Evolutionary conservation across 2,329 filamentous ascomycete genomes (phyloP).

Genomic region (Talaromyces amestolkiae): DNA sequence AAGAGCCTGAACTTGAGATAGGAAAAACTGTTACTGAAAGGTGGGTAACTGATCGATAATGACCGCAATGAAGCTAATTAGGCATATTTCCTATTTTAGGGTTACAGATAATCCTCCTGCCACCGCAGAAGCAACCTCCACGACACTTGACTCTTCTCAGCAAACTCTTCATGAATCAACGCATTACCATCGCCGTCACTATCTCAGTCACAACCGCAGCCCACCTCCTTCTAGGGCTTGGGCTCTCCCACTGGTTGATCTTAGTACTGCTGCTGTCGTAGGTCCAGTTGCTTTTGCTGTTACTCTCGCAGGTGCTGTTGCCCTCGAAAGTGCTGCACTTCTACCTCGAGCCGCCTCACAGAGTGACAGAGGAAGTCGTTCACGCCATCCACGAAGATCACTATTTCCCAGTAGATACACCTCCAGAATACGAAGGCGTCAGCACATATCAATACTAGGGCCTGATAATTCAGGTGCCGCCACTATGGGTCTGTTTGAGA

Average conservation of each 20-base stretch:
- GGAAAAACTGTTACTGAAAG: background rate
- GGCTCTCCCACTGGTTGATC: slow-evolving; percentile 52
- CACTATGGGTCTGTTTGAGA: slow-evolving; percentile 59
- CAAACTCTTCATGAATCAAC: background rate
- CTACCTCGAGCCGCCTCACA: slow-evolving; percentile 50
- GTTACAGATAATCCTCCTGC: background rate
- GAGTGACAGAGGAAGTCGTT: slow-evolving; percentile 49
- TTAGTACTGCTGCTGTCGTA: slow-evolving; percentile 59
- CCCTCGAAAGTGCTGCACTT: slow-evolving; percentile 38
- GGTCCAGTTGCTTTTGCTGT: slow-evolving; percentile 58
- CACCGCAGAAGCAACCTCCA: background rate
- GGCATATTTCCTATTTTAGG: background rate
- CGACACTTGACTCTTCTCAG: background rate
- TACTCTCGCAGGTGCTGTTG: slow-evolving; percentile 43
- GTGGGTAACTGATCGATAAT: background rate
- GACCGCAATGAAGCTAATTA: background rate
- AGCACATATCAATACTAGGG: slow-evolving; percentile 57
- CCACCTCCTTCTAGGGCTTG: slow-evolving; percentile 50
- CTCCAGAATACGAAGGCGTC: slow-evolving; percentile 26
- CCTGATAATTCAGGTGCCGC: slow-evolving; percentile 61
- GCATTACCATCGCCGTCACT: slow-evolving; percentile 27
- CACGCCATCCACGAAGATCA: slow-evolving; percentile 40
- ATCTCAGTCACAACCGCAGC: slow-evolving; percentile 44
- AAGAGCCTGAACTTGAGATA: background rate
- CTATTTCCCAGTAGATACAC: slow-evolving; percentile 34